These are phyloP conservation scores for Ormosia emarginata DNA, from an alignment of 306 rosid species.

Conservation along the genomic window DNA sequence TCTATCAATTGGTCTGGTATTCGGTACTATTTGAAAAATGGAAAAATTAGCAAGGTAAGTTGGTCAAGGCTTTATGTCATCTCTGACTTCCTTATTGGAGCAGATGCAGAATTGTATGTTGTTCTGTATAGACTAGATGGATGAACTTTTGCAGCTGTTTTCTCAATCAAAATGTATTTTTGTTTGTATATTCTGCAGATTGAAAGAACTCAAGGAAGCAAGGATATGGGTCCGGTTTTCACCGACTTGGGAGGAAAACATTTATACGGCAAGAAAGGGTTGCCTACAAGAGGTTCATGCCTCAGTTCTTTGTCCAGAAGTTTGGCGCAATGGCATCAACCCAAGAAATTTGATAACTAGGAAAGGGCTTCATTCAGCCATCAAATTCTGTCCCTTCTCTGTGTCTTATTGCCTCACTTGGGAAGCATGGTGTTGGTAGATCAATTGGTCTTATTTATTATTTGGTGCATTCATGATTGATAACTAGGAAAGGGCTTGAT, in stretches of 20 bases:
- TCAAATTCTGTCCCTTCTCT: conserved; percentile 5
- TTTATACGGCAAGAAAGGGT: conserved; percentile 84
- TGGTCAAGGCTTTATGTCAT: conserved; percentile 16
- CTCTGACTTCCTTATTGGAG: neutral
- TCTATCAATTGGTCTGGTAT: conserved; percentile 98
- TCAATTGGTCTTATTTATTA: conserved; percentile 39
- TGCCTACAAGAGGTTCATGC: conserved; percentile 71
- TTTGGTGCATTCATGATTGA: conserved; percentile 35
- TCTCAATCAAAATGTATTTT: conserved; percentile 19
- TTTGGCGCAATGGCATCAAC: conserved; percentile 90
- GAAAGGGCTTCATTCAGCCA: neutral
- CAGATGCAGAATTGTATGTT: neutral
- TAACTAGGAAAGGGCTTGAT: neutral
- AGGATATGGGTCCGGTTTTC: conserved; percentile 71
- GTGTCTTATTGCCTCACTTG: conserved; percentile 30
- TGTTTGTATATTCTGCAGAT: conserved; percentile 51
- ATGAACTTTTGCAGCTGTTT: neutral
- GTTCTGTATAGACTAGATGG: conserved; percentile 33
- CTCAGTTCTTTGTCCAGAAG: conserved; percentile 74
- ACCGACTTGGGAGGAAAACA: conserved; percentile 98
- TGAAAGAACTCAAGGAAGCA: conserved; percentile 77
- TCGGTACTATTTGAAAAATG: conserved; percentile 79
- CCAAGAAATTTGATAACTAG: conserved; percentile 92
- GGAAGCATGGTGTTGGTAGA: conserved; percentile 40
- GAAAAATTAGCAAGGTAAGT: conserved; percentile 80